Evolutionary conservation across 306 rosid species (phyloP), one percentile per base, ranked within the genome.

Genomic region (Cicer chorassanicum): DNA sequence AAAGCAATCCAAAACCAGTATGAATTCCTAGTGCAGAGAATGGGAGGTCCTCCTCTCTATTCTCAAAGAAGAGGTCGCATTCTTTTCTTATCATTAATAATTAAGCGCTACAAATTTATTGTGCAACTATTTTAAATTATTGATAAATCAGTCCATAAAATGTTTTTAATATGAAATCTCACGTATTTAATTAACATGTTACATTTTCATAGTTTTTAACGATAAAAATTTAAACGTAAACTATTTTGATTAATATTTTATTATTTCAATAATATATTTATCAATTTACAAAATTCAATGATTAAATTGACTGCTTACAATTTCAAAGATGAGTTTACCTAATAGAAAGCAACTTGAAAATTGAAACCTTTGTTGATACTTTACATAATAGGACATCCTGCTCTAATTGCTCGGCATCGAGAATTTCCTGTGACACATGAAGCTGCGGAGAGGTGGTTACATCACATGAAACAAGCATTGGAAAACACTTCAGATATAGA

Each of bases 361-460:
- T 46, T 38, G 16, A 11, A 50, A 24, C 43, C 70, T 63, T 43
- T 24, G 34, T 24, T 24, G 29, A 24, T 24, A 24, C 29, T 24
- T 29, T 29, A 29, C 36, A 60, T 76, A 68, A 75, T 81, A 93
- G 97, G 97, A 48, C 98, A 91, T 80, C 98, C 98, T 68, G 96
- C 98, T 64, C 87, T 94, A 68, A 91, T 91, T 42, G 92, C 79
- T 4, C 85, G 98, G 38, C 97, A 94, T 77, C 86, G 94, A 19
- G 88, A 94, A 51, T 94, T 94, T 84, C 88, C 90, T 0, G 85
- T 94, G 21, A 91, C 97, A 0, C 94, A 76, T 46, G 73, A 80
- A 79, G 95, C 93, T 42, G 97, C 95, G 0, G 89, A 86, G 84
- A 91, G 93, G 79, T 94, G 98, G 97, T 44, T 90, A 71, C 77